These are phyloP conservation scores for Phellopilus nigrolimitatus DNA, from an alignment of 1,284 basidiomycete genomes.

Conservation along the genomic window DNA sequence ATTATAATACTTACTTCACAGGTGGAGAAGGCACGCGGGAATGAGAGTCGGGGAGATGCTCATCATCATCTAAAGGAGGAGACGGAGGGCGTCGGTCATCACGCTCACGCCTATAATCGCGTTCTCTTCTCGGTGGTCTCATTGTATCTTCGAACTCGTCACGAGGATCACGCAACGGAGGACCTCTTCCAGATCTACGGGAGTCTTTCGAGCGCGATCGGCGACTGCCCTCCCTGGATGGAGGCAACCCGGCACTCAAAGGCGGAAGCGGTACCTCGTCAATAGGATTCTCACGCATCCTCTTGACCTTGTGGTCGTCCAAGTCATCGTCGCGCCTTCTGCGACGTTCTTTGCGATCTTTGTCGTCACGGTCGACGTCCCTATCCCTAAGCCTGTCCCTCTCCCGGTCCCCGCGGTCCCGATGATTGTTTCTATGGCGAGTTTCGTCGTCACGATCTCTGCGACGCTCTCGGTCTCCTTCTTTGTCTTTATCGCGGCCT, in stretches of 20 bases:
- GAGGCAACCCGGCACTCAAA: constrained; percentile 35
- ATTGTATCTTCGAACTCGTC: constrained; percentile 54
- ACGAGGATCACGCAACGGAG: constrained; percentile 46
- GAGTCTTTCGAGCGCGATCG: constrained; percentile 46
- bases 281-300: constrained; percentile 49
- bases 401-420: constrained; percentile 33
- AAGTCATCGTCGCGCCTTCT: constrained; percentile 58
- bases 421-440: constrained; percentile 39
- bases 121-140: constrained; percentile 34
- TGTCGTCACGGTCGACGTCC: constrained; percentile 47
- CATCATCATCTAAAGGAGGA: constrained; percentile 23
- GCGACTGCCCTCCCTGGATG: constrained; percentile 51
- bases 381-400: constrained; percentile 37
- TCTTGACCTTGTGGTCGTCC: constrained; percentile 53
- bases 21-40: constrained; percentile 22
- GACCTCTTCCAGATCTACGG: constrained; percentile 36
- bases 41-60: constrained; percentile 10
- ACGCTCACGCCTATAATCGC: constrained; percentile 33
- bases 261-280: constrained; percentile 38
- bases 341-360: constrained; percentile 48
- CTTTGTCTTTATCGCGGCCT: constrained; percentile 37
- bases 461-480: constrained; percentile 25
- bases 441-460: constrained; percentile 31
- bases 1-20: constrained; percentile 22
- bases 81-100: constrained; percentile 27